Percentiles rank a stretch among this genome's conserved stretches.
These are phyloP conservation scores for Ceratocystiopsis sp. DNA, from an alignment of 2,329 filamentous ascomycete genomes.

Conservation along the genomic window DNA sequence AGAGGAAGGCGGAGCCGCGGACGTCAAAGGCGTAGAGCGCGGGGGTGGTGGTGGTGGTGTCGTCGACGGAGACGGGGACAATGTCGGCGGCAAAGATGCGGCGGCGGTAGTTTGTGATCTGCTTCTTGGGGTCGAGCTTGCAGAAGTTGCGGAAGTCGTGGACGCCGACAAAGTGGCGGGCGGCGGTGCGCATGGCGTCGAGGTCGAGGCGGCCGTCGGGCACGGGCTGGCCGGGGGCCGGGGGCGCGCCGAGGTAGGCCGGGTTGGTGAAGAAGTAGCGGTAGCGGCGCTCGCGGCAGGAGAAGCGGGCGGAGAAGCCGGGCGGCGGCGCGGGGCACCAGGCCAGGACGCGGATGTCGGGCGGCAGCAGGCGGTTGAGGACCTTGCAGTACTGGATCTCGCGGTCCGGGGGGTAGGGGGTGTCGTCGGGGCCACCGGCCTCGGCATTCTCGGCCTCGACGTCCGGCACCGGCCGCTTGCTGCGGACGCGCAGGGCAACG, in stretches of 20 bases:
- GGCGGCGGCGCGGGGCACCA: slow-evolving; percentile 76
- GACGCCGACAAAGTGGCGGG: slow-evolving; percentile 59
- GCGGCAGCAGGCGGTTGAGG: slow-evolving; percentile 73
- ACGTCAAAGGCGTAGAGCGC: slow-evolving; percentile 81
- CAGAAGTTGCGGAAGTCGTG: slow-evolving; percentile 97
- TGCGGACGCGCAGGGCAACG: slow-evolving; percentile 66
- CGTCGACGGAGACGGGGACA: slow-evolving; percentile 46
- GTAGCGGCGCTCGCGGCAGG: slow-evolving; percentile 79
- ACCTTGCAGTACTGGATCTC: slow-evolving; percentile 73
- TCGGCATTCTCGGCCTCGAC: slow-evolving; percentile 27
- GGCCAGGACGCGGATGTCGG: slow-evolving; percentile 77
- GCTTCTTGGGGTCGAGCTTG: slow-evolving; percentile 80
- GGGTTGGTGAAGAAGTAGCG: slow-evolving; percentile 97
- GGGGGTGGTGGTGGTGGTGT: slow-evolving; percentile 20
- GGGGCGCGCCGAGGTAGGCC: slow-evolving; percentile 38
- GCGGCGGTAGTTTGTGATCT: slow-evolving; percentile 68
- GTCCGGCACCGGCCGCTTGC: slow-evolving; percentile 18
- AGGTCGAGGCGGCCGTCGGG: slow-evolving; percentile 69
- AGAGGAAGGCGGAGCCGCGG: slow-evolving; percentile 81
- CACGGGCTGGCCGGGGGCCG: slow-evolving; percentile 35
- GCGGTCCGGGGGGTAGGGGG: neutral
- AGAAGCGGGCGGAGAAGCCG: slow-evolving; percentile 80
- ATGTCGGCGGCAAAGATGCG: slow-evolving; percentile 69
- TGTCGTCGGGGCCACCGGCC: slow-evolving; percentile 24
- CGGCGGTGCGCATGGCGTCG: slow-evolving; percentile 67